A percentile compares a stretch with the other conserved stretches of the same genome.
These are phyloP conservation scores for Eucalyptus sp. DNA, from an alignment of 345 rosid genomes.

Conservation along the genomic window DNA sequence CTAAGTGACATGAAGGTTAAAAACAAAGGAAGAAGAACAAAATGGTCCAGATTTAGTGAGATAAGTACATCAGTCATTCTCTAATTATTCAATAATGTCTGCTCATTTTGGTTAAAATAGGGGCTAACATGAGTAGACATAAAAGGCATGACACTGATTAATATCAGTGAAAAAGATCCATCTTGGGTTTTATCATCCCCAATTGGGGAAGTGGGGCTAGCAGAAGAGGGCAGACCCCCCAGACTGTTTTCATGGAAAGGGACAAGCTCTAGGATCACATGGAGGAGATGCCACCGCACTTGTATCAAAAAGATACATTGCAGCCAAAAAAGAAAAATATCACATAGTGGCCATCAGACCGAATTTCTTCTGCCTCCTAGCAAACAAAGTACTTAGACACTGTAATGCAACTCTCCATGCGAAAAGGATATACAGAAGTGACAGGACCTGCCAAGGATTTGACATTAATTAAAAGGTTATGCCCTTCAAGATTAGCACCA, in stretches of 20 bases:
- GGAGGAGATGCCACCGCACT: slow-evolving; percentile 10
- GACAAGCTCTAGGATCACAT: slow-evolving; percentile 33
- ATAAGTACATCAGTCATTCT: neutral
- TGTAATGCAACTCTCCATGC: slow-evolving; percentile 23
- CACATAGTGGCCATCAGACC: slow-evolving; percentile 28
- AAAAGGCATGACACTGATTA: neutral
- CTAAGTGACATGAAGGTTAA: slow-evolving; percentile 11
- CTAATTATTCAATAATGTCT: neutral
- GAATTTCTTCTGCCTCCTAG: slow-evolving; percentile 10
- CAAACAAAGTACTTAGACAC: neutral
- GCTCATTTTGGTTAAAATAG: neutral
- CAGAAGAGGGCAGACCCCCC: slow-evolving; percentile 1
- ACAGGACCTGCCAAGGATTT: slow-evolving; percentile 24
- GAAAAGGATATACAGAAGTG: slow-evolving; percentile 28
- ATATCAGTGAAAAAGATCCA: neutral
- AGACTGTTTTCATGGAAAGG: slow-evolving; percentile 16
- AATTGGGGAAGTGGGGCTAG: slow-evolving; percentile 27
- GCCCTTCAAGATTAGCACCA: slow-evolving; percentile 23
- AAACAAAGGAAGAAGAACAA: slow-evolving; percentile 13
- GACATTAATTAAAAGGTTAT: slow-evolving; percentile 26
- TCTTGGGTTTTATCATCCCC: slow-evolving; percentile 27
- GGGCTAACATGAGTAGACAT: neutral
- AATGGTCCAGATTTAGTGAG: neutral
- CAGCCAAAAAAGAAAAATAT: neutral
- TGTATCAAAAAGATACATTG: neutral